These are phyloP conservation scores for Pisolithus thermaeus DNA, from an alignment of 1,284 basidiomycete species.

Conservation along the genomic window DNA sequence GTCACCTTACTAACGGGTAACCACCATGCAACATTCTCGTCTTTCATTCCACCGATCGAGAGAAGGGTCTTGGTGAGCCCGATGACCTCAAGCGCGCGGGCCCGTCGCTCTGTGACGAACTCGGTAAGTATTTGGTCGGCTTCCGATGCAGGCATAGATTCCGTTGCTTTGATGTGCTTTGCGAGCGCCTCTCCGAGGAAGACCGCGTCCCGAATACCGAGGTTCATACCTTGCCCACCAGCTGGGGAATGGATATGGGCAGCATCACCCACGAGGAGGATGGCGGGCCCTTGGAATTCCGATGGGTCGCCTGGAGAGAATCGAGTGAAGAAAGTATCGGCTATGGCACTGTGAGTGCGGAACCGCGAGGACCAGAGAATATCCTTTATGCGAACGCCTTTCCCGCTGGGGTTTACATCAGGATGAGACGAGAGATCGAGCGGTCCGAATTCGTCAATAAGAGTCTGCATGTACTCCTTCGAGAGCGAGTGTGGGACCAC, in stretches of 20 bases:
- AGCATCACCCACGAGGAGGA: slow-evolving; percentile 25
- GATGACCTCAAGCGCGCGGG: slow-evolving; percentile 20
- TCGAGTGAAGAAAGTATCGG: slow-evolving; percentile 24
- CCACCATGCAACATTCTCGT: slow-evolving; percentile 14
- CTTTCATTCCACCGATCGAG: slow-evolving; percentile 11
- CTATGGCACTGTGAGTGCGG: slow-evolving; percentile 33
- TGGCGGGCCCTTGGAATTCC: slow-evolving; percentile 15
- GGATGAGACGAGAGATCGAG: slow-evolving; percentile 14
- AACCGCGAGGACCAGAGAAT: slow-evolving; percentile 38
- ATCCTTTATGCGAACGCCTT: slow-evolving; percentile 21
- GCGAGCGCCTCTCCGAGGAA: slow-evolving; percentile 24
- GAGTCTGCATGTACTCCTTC: slow-evolving; percentile 32
- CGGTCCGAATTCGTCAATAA: slow-evolving; percentile 34
- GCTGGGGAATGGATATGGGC: slow-evolving; percentile 42
- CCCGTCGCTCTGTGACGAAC: slow-evolving; percentile 16
- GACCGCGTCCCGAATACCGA: slow-evolving; percentile 39
- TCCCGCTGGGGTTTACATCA: slow-evolving; percentile 16
- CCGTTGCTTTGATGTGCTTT: slow-evolving; percentile 17
- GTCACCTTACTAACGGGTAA: slow-evolving; percentile 13
- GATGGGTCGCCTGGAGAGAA: slow-evolving; percentile 13
- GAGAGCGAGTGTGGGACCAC: slow-evolving; percentile 27
- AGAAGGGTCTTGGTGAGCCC: slow-evolving; percentile 19
- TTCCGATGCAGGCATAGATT: slow-evolving; percentile 9
- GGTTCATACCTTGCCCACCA: slow-evolving; percentile 46
- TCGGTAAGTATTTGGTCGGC: slow-evolving; percentile 16